Evolutionary conservation across 2,329 filamentous ascomycete genomes (phyloP), one percentile per base, ranked within the genome.

Genomic region (Amylocarpus encephaloides): DNA sequence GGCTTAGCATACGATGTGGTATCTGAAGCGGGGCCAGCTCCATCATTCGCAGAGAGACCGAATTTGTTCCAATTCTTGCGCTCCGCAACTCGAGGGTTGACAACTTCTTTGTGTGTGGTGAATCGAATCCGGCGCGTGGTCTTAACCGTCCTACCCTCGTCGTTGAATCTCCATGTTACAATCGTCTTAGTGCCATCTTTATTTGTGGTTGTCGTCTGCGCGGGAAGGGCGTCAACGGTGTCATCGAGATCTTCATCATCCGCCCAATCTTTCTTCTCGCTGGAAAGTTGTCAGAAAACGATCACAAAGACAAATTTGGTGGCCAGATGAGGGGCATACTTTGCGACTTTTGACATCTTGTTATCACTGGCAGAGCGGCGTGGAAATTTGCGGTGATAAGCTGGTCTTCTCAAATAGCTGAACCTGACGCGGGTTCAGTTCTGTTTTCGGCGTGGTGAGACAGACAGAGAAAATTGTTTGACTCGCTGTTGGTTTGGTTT

Each of bases 161-260:
- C 93, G 75, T 95, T 92, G 75, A 89, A 83, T 64, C 83, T 81
- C 76, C 88, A 95, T 57, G 87, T 88, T 66, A 95, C 85, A 63
- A 93, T 86, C 42, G 94, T 98, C 75, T 96, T 95, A 64, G 89
- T 95, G 68, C 94, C 93, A 71, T 98, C 93, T 75, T 96, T 95
- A 82, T 98, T 97, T 69, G 85, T 86, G 69, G 89, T 92, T 63
- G 92, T 87, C 74, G 93, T 86, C 62, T 88, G 83, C 62, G 87
- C 80, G 54, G 93, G 93, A 63, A 98, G 86, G 51, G 82, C 78
- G 59, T 71, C 46, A 70, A 65, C 61, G 80, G 86, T 81, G 72
- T 93, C 86, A 73, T 89, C 85, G 69, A 95, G 90, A 62, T 85
- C 82, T 64, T 83, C 79, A 69, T 93, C 88, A 75, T 97, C 93